These are phyloP conservation scores for Haemoproteus tartakovskyi DNA, from an alignment of 169 alveolate species.

Conservation along the genomic window DNA sequence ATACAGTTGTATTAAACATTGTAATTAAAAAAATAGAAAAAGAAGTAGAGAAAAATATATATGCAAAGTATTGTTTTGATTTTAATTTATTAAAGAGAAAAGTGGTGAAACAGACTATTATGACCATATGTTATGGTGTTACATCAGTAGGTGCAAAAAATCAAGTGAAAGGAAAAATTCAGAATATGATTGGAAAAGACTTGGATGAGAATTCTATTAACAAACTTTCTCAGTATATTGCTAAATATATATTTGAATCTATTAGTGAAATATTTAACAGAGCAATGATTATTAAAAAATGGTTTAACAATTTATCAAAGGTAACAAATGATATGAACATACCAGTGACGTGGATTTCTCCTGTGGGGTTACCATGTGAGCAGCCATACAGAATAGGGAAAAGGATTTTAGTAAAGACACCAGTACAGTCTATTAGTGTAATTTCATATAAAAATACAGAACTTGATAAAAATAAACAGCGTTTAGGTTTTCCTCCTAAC, in stretches of 20 bases:
- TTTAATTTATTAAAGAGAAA: conserved; percentile 85
- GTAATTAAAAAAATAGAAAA: conserved; percentile 69
- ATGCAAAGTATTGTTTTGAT: conserved; percentile 78
- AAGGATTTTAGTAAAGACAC: conserved; percentile 80
- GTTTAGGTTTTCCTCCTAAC: conserved; percentile 96
- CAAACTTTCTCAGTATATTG: conserved; percentile 78
- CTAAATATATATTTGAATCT: conserved; percentile 87
- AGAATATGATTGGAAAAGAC: conserved; percentile 52
- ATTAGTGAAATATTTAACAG: conserved; percentile 90
- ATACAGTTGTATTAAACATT: conserved; percentile 86
- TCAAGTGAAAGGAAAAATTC: conserved; percentile 63
- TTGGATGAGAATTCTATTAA: conserved; percentile 60
- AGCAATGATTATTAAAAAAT: conserved; percentile 92
- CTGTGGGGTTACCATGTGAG: conserved; percentile 93
- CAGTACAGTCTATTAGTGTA: conserved; percentile 84
- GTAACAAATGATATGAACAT: conserved; percentile 85
- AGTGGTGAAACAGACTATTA: conserved; percentile 97
- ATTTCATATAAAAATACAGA: conserved; percentile 67
- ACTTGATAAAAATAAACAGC: conserved; percentile 85
- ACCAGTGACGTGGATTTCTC: conserved; percentile 94
- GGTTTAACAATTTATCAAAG: conserved; percentile 91
- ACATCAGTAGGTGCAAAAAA: conserved; percentile 90
- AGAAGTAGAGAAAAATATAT: conserved; percentile 40
- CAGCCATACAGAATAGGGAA: conserved; percentile 89
- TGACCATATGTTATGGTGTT: conserved; percentile 98